A percentile compares a stretch with the other conserved stretches of the same genome.
Evolutionary conservation across 768 basidiomycete genomes (phyloP).

Genomic region (Mycena amicta): DNA sequence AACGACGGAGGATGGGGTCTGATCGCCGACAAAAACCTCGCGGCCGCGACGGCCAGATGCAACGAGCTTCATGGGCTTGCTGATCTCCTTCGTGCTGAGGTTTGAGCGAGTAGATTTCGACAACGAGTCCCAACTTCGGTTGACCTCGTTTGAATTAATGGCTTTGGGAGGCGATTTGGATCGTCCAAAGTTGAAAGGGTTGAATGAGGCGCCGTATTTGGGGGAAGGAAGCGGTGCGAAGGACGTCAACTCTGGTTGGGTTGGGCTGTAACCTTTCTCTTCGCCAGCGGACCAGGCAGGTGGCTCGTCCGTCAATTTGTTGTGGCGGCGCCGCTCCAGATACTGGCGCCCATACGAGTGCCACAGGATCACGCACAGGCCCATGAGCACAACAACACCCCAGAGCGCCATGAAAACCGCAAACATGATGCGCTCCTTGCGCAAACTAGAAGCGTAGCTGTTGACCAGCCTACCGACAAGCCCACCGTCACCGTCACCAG

Average conservation of each 20-base stretch:
- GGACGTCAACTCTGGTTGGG: too few species aligned
- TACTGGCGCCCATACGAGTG: constrained; percentile 59
- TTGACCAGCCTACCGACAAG: constrained; percentile 74
- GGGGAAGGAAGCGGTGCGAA: constrained; percentile 15
- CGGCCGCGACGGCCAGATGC: constrained; percentile 8
- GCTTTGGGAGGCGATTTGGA: constrained; percentile 7
- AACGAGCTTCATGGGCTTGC: constrained; percentile 24
- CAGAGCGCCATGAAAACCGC: constrained; percentile 81
- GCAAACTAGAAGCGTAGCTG: constrained; percentile 69
- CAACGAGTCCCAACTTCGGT: constrained; percentile 20
- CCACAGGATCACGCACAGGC: constrained; percentile 68
- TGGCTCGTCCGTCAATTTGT: constrained; percentile 56
- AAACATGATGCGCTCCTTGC: constrained; percentile 86
- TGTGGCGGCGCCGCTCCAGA: constrained; percentile 49
- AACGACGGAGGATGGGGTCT: background rate
- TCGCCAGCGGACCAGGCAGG: constrained; percentile 26
- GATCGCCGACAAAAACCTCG: constrained; percentile 21
- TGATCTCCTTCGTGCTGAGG: constrained; percentile 18
- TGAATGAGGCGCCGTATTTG: constrained; percentile 15
- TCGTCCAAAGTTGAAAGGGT: constrained; percentile 13
- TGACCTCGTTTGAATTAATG: background rate
- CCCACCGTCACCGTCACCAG: constrained; percentile 53
- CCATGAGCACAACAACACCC: constrained; percentile 83
- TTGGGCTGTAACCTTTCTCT: too few species aligned
- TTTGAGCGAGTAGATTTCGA: constrained; percentile 12